Base-by-base conservation (phyloP, 1,139 yeast species). In the Saccharomyces hybrid region DNA sequence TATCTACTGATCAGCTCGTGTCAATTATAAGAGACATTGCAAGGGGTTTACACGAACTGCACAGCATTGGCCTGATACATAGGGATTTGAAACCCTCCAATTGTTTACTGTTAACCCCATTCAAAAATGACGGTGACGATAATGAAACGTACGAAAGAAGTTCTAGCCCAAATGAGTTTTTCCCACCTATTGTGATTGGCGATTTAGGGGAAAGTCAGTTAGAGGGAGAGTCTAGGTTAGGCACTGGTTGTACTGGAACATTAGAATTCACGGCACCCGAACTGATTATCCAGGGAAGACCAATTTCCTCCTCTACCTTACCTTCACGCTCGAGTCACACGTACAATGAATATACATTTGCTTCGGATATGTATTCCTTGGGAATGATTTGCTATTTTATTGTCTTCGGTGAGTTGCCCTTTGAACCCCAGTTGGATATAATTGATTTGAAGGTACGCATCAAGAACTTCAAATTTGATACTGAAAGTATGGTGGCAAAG, bases 151-250 rank as follows among this genome's bases (percentile, higher is more conserved):
- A n/a, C n/a, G n/a, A n/a, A n/a, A n/a, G n/a, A n/a, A n/a, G n/a
- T n/a, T n/a, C n/a, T n/a, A n/a, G n/a, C n/a, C n/a, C n/a, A n/a
- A n/a, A n/a, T 11, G 70, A 68, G 1, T 60, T 62, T 25, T 71
- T 85, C 5, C 96, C 96, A 0, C 79, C 78, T 25, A 80, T 88
- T 0, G 75, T 88, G 19, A 93, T 90, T 9, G 85, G 95, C 42
- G 97, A 90, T 71, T 86, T 90, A 68, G 97, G 97, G 1, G 97
- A 90, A 68, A 88, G 95, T 3, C 88, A 87, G 60, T 75, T 86
- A 60, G 84, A 84, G 49, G 89, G 87, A 1, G 75, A 78, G 27
- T 66, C 67, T 50, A 70, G 88, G 53, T 67, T 73, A 6, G 84
- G 83, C 1, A 80, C 86, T 8, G 97, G 97, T 0, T 80, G 83